Percentiles rank a stretch among this genome's conserved stretches.
These are phyloP conservation scores for Backusella liffmaniae DNA, from an alignment of 192 early-diverging fungal genomes.

Conservation along the genomic window DNA sequence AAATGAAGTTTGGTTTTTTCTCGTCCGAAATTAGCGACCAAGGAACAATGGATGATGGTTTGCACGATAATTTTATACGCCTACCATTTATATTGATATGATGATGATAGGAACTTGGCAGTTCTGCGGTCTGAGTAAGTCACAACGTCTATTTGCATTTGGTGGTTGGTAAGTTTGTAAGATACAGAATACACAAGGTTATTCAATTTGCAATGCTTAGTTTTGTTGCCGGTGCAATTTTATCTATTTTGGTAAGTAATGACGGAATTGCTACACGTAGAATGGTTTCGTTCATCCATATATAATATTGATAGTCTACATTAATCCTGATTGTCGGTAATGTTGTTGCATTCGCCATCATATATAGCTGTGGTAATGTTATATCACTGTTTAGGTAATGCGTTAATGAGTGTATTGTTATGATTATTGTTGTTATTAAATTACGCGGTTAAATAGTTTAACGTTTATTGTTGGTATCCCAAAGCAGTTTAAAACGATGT, in stretches of 20 bases:
- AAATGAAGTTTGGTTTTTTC: slow-evolving; percentile 39
- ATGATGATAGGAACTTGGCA: slow-evolving; percentile 26
- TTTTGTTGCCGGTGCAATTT: slow-evolving; percentile 77
- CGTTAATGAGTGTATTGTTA: background rate
- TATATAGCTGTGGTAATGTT: slow-evolving; percentile 91
- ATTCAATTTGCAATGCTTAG: slow-evolving; percentile 44
- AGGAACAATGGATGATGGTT: slow-evolving; percentile 52
- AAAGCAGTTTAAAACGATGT: slow-evolving; percentile 85
- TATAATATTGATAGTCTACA: slow-evolving; percentile 47
- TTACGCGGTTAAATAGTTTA: slow-evolving; percentile 50
- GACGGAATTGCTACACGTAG: background rate
- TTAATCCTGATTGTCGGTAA: slow-evolving; percentile 54
- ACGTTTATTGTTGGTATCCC: slow-evolving; percentile 88
- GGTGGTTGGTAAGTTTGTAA: slow-evolving; percentile 52
- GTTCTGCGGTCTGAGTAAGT: slow-evolving; percentile 53
- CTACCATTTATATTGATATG: background rate
- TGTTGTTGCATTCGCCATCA: slow-evolving; percentile 77
- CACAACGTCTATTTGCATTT: slow-evolving; percentile 77
- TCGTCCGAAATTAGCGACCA: slow-evolving; percentile 37
- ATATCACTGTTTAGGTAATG: slow-evolving; percentile 69
- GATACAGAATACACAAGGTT: no score
- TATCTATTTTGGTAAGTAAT: slow-evolving; percentile 67
- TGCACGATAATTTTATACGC: background rate
- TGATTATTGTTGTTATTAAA: background rate
- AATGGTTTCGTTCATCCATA: background rate